These are phyloP conservation scores for Aspergillaceae sp. DNA, from an alignment of 2,329 filamentous ascomycete genomes.

Conservation along the genomic window DNA sequence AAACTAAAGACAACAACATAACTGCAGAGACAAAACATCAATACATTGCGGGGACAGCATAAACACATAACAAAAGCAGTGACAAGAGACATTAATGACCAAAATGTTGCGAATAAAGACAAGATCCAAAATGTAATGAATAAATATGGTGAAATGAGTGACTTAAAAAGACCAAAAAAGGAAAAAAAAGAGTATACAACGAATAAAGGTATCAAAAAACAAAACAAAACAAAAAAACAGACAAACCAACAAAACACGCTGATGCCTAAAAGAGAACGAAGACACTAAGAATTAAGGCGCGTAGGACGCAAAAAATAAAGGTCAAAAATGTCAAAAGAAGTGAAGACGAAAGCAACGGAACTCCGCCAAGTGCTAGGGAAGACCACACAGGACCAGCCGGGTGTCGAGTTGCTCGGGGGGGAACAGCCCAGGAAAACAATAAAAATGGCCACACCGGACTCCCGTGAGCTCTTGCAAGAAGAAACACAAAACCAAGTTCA, in stretches of 20 bases:
- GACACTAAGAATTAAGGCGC: conserved; percentile 20
- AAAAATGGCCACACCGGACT: conserved; percentile 37
- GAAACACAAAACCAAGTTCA: conserved; percentile 20
- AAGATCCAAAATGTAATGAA: conserved; percentile 9
- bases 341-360: conserved; percentile 15
- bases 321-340: conserved; percentile 4
- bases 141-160: conserved; percentile 8
- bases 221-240: conserved; percentile 22
- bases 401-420: conserved; percentile 31
- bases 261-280: conserved; percentile 24
- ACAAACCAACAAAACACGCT: conserved; percentile 21
- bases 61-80: conserved; percentile 12
- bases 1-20: conserved; percentile 5
- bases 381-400: conserved; percentile 41
- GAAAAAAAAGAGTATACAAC: conserved; percentile 15
- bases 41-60: conserved; percentile 16
- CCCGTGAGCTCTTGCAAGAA: conserved; percentile 33
- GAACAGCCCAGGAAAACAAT: conserved; percentile 29
- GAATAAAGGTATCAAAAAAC: conserved; percentile 27
- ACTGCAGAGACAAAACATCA: conserved; percentile 8
- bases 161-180: conserved; percentile 7
- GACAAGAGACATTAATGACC: conserved; percentile 19
- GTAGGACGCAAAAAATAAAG: neutral
- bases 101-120: conserved; percentile 6
- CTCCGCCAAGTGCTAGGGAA: conserved; percentile 32